Base-by-base conservation (phyloP, 345 rosid species). In the Boechera divaricarpa region DNA sequence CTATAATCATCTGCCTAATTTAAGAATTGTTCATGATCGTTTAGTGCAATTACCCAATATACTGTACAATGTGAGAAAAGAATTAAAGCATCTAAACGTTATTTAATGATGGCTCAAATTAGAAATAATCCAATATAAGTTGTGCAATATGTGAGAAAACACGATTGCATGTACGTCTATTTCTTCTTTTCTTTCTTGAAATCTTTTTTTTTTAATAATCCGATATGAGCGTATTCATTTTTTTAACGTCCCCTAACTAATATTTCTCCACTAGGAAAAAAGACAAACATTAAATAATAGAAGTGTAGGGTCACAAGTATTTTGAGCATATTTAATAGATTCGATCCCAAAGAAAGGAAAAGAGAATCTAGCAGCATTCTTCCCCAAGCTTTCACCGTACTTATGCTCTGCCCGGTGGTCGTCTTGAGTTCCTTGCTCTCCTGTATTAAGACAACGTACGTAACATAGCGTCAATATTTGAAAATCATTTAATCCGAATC, bases 351-450 rank as follows among this genome's bases (percentile, higher is more conserved):
- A 42, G 77, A 72, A 78, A 67, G 70, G 70, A 79, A 78, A 67
- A 73, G 74, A 79, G 82, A 79, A 79, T 73, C 70, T 61, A 73
- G 70, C 54, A 79, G 48, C 72, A 72, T 57, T 68, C 63, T 48
- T 41, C 15, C 18, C 39, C 15, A 53, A 51, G 74, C 78, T 28
- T 78, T 51, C 63, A 52, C 32, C 70, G 21, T 61, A 44, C 58
- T 56, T 73, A 79, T 68, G 68, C 68, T 67, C 63, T 68, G 15
- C 82, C 79, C 13, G 82, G 76, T 63, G 82, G 67, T 44, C 79
- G 69, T 63, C 79, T 45, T 69, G 82, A 79, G 10, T 75, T 75
- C 21, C 82, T 36, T 62, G 79, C 68, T 75, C 82, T 79, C 76
- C 82, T 79, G 68, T 48, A 29, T 55, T 54, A 26, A 54, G 48